Conservation (phyloP, 768 basidiomycete genomes). For the Phylloporus scabripes region DNA sequence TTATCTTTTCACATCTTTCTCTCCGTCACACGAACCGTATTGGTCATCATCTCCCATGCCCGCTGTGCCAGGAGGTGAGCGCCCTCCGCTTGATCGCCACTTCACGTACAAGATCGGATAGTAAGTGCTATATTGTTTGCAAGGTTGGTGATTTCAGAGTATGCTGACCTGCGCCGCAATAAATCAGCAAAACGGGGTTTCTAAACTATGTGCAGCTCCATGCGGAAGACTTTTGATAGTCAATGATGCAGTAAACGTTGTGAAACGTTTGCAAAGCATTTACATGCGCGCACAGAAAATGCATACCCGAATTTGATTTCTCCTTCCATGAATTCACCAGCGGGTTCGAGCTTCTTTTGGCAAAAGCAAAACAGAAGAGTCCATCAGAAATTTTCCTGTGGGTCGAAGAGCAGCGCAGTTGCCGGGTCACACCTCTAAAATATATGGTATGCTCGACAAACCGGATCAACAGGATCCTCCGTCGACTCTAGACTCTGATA, state of each 20-base stretch:
- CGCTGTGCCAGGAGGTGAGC: constrained; percentile 14
- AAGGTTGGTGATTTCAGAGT: background rate
- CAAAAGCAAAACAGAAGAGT: constrained; percentile 7
- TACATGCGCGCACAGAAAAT: background rate
- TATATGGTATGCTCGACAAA: no score
- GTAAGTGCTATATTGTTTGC: constrained; percentile 19
- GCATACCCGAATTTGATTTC: background rate
- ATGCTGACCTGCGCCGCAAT: constrained; percentile 1
- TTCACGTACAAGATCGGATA: constrained; percentile 26
- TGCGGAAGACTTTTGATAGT: constrained; percentile 32
- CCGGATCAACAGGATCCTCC: background rate
- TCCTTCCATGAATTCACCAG: background rate
- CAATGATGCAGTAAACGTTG: background rate
- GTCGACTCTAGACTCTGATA: background rate
- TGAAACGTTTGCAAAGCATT: background rate
- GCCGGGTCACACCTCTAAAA: background rate
- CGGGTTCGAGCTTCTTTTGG: background rate
- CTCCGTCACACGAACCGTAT: constrained; percentile 31
- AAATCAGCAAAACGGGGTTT: constrained; percentile 32
- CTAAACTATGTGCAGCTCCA: constrained; percentile 36
- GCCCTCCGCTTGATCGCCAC: constrained; percentile 19
- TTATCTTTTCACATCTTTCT: constrained; percentile 39
- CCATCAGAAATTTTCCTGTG: background rate
- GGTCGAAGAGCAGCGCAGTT: background rate
- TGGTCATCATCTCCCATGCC: constrained; percentile 36